Evolutionary conservation across 169 alveolate genomes (phyloP).

Genomic region (Besnoitia besnoiti): DNA sequence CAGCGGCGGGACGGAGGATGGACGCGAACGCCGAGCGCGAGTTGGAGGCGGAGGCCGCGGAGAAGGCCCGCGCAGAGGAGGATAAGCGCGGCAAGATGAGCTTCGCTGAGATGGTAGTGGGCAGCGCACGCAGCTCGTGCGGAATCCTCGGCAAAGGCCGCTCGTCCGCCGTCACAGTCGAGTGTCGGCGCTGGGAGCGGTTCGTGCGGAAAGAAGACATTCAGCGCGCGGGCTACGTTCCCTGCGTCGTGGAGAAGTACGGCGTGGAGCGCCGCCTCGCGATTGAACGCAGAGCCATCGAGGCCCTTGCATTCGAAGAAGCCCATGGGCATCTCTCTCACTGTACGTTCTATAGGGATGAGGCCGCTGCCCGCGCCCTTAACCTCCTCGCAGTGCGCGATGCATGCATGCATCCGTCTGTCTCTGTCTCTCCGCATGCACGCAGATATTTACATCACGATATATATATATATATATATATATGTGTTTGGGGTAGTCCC

Average conservation of each 20-base stretch:
- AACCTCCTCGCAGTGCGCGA: too few relatives aligned
- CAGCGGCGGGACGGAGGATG: neutral
- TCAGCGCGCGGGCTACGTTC: slow-evolving; percentile 1
- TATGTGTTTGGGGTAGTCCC: too few relatives aligned
- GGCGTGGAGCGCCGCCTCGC: slow-evolving; percentile 35
- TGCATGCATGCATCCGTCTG: neutral
- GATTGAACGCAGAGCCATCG: slow-evolving; percentile 59
- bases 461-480: neutral
- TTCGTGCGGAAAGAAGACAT: slow-evolving; percentile 24
- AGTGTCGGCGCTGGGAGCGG: slow-evolving; percentile 20
- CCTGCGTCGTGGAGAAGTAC: slow-evolving; percentile 22
- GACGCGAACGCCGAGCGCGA: neutral
- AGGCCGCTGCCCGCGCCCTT: neutral
- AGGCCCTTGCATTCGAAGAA: slow-evolving; percentile 84
- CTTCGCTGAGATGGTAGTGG: neutral
- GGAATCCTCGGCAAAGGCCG: neutral
- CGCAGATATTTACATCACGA: neutral
- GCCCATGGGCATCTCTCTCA: slow-evolving; percentile 82
- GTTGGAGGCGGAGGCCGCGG: neutral
- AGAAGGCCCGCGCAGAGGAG: neutral
- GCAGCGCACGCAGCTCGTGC: neutral
- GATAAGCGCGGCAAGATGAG: neutral
- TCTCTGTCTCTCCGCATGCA: neutral
- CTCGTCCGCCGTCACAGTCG: neutral
- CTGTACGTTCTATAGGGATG: slow-evolving; percentile 59